Conservation (phyloP, 257 asterid species). For the Anisodus tanguticus region DNA sequence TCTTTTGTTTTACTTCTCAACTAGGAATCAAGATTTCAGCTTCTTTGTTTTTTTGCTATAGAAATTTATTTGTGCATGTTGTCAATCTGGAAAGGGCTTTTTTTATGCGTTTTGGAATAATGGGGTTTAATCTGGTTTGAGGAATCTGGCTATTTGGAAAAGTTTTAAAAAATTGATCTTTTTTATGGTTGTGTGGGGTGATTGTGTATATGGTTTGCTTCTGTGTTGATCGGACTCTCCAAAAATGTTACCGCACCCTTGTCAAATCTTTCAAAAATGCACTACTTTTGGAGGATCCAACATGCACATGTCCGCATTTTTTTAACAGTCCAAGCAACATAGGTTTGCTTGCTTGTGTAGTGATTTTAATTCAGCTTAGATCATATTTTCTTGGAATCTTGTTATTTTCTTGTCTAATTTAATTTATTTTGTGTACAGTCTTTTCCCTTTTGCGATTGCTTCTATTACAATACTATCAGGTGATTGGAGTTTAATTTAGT, state of each 20-base stretch:
- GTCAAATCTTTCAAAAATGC: not conserved
- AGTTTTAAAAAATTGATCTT: too few relatives aligned
- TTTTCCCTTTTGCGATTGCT: slow-evolving; percentile 15
- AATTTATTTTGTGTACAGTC: not conserved
- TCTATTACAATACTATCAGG: slow-evolving; percentile 9
- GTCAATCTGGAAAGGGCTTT: not conserved
- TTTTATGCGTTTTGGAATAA: too few relatives aligned
- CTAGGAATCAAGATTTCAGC: slow-evolving; percentile 6
- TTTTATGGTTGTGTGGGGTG: too few relatives aligned
- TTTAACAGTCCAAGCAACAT: too few relatives aligned
- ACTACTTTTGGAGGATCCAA: not conserved
- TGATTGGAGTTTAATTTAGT: slow-evolving; percentile 8
- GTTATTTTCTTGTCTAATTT: not conserved
- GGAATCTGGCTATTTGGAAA: too few relatives aligned
- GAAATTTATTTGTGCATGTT: not conserved
- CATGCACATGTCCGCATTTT: not conserved
- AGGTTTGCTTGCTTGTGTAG: not conserved
- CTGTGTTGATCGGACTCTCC: not conserved
- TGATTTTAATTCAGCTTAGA: not conserved
- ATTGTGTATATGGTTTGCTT: too few relatives aligned
- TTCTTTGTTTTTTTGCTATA: not conserved
- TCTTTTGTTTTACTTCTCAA: not conserved
- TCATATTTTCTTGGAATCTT: not conserved
- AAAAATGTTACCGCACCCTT: too few relatives aligned
- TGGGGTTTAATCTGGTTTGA: too few relatives aligned